These are phyloP conservation scores for Penicillium canariense DNA, from an alignment of 495 filamentous ascomycete species.

Conservation along the genomic window DNA sequence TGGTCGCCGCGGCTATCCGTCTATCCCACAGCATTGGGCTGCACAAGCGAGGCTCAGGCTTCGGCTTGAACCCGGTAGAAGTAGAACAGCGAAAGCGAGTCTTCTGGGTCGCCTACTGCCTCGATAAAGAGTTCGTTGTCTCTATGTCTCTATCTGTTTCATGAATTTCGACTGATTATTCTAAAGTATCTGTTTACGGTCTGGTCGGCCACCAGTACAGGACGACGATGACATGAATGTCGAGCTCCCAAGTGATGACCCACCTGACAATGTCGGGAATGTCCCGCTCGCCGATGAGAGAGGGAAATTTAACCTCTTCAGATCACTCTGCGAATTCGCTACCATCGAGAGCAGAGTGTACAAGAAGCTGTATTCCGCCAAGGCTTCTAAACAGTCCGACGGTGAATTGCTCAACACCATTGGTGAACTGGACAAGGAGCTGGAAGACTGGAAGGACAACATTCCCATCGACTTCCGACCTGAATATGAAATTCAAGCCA, in stretches of 20 bases:
- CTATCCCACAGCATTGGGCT: conserved; percentile 92
- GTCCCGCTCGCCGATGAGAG: conserved; percentile 89
- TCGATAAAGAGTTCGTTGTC: conserved; percentile 77
- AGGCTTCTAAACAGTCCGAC: conserved; percentile 86
- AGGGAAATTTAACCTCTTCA: conserved; percentile 89
- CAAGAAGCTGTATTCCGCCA: conserved; percentile 88
- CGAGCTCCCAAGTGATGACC: conserved; percentile 88
- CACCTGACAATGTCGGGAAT: conserved; percentile 86
- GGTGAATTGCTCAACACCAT: conserved; percentile 95
- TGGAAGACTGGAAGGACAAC: conserved; percentile 94
- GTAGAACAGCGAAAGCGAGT: conserved; percentile 94
- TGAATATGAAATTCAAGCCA: conserved; percentile 89
- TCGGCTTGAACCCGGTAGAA: conserved; percentile 86
- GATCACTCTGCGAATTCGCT: conserved; percentile 85
- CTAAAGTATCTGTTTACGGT: conserved; percentile 75
- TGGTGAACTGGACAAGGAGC: conserved; percentile 86
- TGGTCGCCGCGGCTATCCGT: conserved; percentile 90
- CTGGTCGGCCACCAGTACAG: conserved; percentile 88
- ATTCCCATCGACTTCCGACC: conserved; percentile 94
- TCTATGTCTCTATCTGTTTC: not conserved
- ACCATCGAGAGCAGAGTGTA: conserved; percentile 93
- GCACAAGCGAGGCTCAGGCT: conserved; percentile 87
- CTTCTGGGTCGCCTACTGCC: conserved; percentile 96
- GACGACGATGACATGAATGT: conserved; percentile 99
- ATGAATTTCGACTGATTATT: not conserved